Evolutionary conservation across 768 basidiomycete genomes (phyloP).

Genomic region (Russula dissimulans): DNA sequence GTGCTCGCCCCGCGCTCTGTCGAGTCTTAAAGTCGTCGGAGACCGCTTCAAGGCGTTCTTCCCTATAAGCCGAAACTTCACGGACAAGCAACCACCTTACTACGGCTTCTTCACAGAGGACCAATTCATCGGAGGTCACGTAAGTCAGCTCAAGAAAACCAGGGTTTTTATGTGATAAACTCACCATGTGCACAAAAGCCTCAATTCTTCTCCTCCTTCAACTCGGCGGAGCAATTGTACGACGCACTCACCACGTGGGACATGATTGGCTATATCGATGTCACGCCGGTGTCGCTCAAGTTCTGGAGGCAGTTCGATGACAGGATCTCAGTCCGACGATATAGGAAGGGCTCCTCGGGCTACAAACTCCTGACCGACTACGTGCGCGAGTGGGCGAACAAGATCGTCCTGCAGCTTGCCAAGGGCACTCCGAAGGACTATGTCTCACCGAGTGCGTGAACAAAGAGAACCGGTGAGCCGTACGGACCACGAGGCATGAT

Average conservation of each 20-base stretch:
- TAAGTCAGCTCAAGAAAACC: background rate
- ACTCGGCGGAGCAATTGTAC: slow-evolving; percentile 27
- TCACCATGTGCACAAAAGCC: slow-evolving; percentile 11
- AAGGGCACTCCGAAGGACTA: slow-evolving; percentile 11
- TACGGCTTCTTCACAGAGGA: slow-evolving; percentile 12
- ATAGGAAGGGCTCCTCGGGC: background rate
- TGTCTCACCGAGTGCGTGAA: slow-evolving; percentile 5
- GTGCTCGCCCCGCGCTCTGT: slow-evolving; percentile 12
- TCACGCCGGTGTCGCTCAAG: slow-evolving; percentile 25
- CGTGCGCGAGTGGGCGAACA: slow-evolving; percentile 9
- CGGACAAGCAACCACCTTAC: slow-evolving; percentile 3
- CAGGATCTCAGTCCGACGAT: background rate
- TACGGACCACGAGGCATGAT: slow-evolving; percentile 16
- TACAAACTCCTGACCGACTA: background rate
- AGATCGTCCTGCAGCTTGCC: slow-evolving; percentile 12
- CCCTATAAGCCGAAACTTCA: slow-evolving; percentile 7
- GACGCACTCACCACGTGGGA: slow-evolving; percentile 24
- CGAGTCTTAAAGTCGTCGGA: slow-evolving; percentile 12
- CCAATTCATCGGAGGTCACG: slow-evolving; percentile 6
- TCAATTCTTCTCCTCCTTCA: slow-evolving; percentile 25
- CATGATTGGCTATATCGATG: slow-evolving; percentile 17
- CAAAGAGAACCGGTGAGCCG: background rate
- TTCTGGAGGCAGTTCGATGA: slow-evolving; percentile 21
- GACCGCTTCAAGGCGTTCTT: slow-evolving; percentile 6
- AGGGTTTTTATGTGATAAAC: background rate